A percentile compares a stretch with the other conserved stretches of the same genome.
Evolutionary conservation across 148 eudicot species (phyloP).

Genomic region (Pharnaceum exiguum): DNA sequence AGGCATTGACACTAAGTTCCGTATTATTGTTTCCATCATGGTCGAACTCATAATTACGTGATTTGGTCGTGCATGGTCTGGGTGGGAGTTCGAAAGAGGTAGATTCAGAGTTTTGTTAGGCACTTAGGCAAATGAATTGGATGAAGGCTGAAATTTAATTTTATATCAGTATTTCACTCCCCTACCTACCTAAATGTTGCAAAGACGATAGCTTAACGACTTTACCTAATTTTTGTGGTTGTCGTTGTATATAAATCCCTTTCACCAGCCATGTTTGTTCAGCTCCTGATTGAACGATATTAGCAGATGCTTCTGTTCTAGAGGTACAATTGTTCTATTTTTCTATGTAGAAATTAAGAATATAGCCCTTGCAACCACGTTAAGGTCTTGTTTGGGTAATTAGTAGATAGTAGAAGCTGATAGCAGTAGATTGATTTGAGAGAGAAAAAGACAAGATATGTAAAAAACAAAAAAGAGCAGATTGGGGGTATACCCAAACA

Average conservation of each 20-base stretch:
- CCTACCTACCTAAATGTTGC: constrained; percentile 9
- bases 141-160: not conserved
- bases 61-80: not conserved
- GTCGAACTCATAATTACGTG: not conserved
- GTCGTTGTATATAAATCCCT: not conserved
- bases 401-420: too few relatives aligned
- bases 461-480: too few relatives aligned
- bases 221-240: constrained; percentile 5
- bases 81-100: constrained; percentile 6
- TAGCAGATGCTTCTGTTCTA: too few relatives aligned
- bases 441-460: too few relatives aligned
- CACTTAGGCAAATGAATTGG: constrained; percentile 11
- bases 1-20: not conserved
- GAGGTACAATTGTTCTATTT: too few relatives aligned
- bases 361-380: too few relatives aligned
- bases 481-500: too few relatives aligned
- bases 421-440: too few relatives aligned
- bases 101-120: constrained; percentile 4
- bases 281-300: not conserved
- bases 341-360: too few relatives aligned
- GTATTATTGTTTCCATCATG: not conserved
- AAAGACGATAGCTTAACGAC: constrained; percentile 7
- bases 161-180: not conserved
- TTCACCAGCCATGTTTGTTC: constrained; percentile 4
- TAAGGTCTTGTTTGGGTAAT: too few relatives aligned